phyloP scores from a whole-genome alignment of 2,329 filamentous ascomycete species.

The Lachnellula hyalina region DNA sequence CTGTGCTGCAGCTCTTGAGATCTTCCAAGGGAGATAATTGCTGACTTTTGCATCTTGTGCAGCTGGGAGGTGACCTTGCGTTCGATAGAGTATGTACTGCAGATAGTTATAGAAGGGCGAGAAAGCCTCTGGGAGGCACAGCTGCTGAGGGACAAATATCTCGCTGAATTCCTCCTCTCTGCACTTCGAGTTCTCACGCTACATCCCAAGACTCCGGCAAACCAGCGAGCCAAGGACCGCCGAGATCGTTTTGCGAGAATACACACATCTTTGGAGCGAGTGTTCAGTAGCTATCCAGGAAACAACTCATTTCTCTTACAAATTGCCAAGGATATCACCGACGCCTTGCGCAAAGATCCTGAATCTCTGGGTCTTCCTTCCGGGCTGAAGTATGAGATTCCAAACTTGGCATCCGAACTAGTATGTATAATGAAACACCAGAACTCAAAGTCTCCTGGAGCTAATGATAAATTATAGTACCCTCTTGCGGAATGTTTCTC shows the following conservation, averaged over 20 bases:
- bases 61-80: conserved; percentile 38
- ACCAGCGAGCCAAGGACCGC: conserved; percentile 32
- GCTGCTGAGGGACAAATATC: conserved; percentile 33
- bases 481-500: conserved; percentile 34
- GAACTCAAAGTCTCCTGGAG: not conserved
- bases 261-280: conserved; percentile 34
- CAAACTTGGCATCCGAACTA: conserved; percentile 35
- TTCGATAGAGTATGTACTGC: conserved; percentile 36
- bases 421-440: conserved; percentile 21
- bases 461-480: conserved; percentile 27
- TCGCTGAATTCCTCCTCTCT: conserved; percentile 35
- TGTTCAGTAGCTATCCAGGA: conserved; percentile 37
- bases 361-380: conserved; percentile 32
- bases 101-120: conserved; percentile 34
- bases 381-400: conserved; percentile 32
- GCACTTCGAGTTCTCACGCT: conserved; percentile 35
- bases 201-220: conserved; percentile 34
- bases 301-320: conserved; percentile 36
- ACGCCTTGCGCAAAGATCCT: conserved; percentile 33
- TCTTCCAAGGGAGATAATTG: not conserved
- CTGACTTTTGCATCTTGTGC: not conserved
- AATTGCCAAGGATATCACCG: conserved; percentile 35
- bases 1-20: not conserved
- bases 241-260: conserved; percentile 36
- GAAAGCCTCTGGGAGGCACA: conserved; percentile 28